Evolutionary conservation across 208 protist species (phyloP), one percentile per base, ranked within the genome.

Genomic region (Naegleria fowleri): DNA sequence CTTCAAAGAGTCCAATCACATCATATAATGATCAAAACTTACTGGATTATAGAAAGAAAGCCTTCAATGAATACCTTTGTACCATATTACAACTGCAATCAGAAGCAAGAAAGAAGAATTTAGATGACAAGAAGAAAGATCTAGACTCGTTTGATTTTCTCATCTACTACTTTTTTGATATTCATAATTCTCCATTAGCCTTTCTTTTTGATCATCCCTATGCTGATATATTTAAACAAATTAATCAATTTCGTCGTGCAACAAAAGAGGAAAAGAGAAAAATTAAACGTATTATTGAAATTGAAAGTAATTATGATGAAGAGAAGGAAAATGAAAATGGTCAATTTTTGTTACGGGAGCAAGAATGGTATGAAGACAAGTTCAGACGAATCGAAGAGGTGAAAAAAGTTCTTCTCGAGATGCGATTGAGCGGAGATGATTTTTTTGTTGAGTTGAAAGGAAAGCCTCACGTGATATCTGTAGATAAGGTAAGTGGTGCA

Each of bases 211-310:
- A 79, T 36, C 29, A 79, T 79, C 67, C 67, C 29, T 79, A 79
- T 79, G 16, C 6, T 36, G 67, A 79, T 36, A 9, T 36, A 36
- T 79, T 79, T 36, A 79, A 79, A 36, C 16, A 79, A 79, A 67
- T 67, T 67, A 67, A 67, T 67, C 55, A 67, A 67, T 67, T 67
- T 67, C 22, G 19, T 67, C 55, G 22, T 3, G 19, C 55, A 4
- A 36, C 16, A 79, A 79, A n/a, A 79, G 67, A 79, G n/a, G 67
- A 79, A 36, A 79, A 79, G 67, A 79, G 67, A 79, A 79, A n/a
- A 79, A 36, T 79, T 36, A 79, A 79, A 79, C 19, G 67, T 36
- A 36, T 79, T 13, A 79, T 79, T 79, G 67, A 79, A 79, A 79
- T 79, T 79, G 67, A 79, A 36, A 79, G 29, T 13, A 79, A 79